Evolutionary conservation across 1,284 basidiomycete genomes (phyloP).

Genomic region (Peniophora sp.): DNA sequence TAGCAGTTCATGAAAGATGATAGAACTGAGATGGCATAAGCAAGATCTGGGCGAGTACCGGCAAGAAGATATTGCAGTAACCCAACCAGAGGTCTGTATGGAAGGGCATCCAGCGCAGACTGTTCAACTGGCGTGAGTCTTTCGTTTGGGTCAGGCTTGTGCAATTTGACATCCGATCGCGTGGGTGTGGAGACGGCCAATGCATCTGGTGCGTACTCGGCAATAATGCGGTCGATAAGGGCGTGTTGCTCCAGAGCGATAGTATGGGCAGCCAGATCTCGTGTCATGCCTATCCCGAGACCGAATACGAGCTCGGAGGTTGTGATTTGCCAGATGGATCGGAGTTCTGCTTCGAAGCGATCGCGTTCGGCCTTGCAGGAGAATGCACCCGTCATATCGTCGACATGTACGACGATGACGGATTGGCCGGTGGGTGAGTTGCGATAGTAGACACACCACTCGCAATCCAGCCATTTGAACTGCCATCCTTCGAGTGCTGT

Average conservation of each 20-base stretch:
- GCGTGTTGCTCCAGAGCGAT: slow-evolving; percentile 24
- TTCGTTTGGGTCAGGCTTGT: neutral
- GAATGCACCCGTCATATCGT: slow-evolving; percentile 24
- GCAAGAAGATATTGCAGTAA: slow-evolving; percentile 31
- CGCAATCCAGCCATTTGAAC: slow-evolving; percentile 20
- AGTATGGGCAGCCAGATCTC: slow-evolving; percentile 10
- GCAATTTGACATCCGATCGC: slow-evolving; percentile 11
- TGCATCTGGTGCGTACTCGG: slow-evolving; percentile 15
- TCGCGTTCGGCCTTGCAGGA: slow-evolving; percentile 10
- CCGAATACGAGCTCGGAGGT: slow-evolving; percentile 22
- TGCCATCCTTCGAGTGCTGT: slow-evolving; percentile 18
- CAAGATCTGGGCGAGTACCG: slow-evolving; percentile 31
- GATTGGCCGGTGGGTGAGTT: slow-evolving; percentile 11
- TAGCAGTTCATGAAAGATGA: slow-evolving; percentile 22
- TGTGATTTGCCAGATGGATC: slow-evolving; percentile 16
- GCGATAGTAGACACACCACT: slow-evolving; percentile 28
- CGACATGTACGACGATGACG: slow-evolving; percentile 25
- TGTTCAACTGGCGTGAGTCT: slow-evolving; percentile 1
- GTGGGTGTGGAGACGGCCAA: slow-evolving; percentile 19
- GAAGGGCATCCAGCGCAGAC: slow-evolving; percentile 5
- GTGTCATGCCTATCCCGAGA: slow-evolving; percentile 20
- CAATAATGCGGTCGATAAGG: slow-evolving; percentile 27
- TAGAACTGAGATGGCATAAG: slow-evolving; percentile 28
- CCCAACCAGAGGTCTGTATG: slow-evolving; percentile 26
- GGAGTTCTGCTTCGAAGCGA: slow-evolving; percentile 20